Conservation (phyloP, 495 filamentous ascomycete species). For the Penicillium nucicola region DNA sequence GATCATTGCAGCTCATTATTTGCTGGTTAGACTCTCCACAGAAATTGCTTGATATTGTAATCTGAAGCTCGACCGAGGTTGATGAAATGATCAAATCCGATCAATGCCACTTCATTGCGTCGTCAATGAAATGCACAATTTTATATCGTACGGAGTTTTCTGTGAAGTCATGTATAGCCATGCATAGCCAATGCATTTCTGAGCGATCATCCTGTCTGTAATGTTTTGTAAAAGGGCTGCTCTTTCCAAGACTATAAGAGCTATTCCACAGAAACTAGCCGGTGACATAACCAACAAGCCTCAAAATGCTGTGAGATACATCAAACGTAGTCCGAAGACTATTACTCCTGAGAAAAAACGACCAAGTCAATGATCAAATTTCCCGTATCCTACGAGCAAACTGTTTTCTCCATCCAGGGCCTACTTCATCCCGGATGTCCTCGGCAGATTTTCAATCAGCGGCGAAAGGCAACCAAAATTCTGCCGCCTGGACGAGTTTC, state of each 20-base stretch:
- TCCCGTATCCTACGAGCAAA: conserved; percentile 18
- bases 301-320: background rate
- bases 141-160: background rate
- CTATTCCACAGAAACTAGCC: no score
- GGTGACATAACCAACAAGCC: background rate
- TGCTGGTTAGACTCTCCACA: no score
- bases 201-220: no score
- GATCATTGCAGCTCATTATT: no score
- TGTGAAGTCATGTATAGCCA: background rate
- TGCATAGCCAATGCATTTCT: no score
- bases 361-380: conserved; percentile 11
- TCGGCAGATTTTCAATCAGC: background rate
- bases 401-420: conserved; percentile 23
- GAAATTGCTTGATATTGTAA: background rate
- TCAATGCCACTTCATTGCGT: background rate
- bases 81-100: conserved; percentile 4
- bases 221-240: no score
- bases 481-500: conserved; percentile 6
- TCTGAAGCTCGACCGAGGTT: background rate
- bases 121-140: background rate
- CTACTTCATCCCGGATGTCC: conserved; percentile 3
- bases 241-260: no score
- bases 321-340: background rate
- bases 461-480: conserved; percentile 1
- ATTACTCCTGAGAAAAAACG: conserved; percentile 11